Evolutionary conservation across 2,329 filamentous ascomycete species (phyloP).

Genomic region (Calonectria crousiana): DNA sequence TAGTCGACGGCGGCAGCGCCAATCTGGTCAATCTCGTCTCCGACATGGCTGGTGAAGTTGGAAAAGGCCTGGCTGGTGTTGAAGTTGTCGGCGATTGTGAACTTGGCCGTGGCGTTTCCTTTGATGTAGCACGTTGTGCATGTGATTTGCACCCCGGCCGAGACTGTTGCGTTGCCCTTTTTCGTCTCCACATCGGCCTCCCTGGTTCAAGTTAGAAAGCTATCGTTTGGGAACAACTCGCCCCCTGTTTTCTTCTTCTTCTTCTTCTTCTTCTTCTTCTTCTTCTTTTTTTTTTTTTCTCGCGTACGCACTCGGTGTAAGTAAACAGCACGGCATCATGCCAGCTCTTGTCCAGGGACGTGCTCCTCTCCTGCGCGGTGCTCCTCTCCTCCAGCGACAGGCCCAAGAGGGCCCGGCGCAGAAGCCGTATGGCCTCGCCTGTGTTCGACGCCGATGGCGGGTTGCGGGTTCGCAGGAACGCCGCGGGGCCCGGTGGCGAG

Average conservation of each 20-base stretch:
- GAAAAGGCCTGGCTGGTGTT: slow-evolving; percentile 11
- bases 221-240: background rate
- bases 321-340: slow-evolving; percentile 16
- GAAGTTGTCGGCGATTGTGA: slow-evolving; percentile 12
- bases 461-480: slow-evolving; percentile 4
- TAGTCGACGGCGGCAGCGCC: slow-evolving; percentile 9
- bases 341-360: slow-evolving; percentile 24
- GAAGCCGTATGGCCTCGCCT: background rate
- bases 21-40: slow-evolving; percentile 46
- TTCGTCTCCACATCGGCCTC: slow-evolving; percentile 15
- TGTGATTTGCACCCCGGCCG: slow-evolving; percentile 27
- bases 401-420: background rate
- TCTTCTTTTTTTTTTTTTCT: too few relatives aligned
- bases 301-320: slow-evolving; percentile 7
- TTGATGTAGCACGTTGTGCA: slow-evolving; percentile 36
- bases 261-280: too few relatives aligned
- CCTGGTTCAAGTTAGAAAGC: background rate
- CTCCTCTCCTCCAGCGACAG: slow-evolving; percentile 1
- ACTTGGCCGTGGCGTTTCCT: slow-evolving; percentile 21
- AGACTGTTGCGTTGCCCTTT: background rate
- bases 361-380: slow-evolving; percentile 9
- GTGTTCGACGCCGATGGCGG: background rate
- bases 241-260: too few relatives aligned
- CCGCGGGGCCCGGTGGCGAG: background rate
- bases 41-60: slow-evolving; percentile 16